Base-by-base conservation (phyloP, 495 filamentous ascomycete species). In the Talaromyces nanjingensis region DNA sequence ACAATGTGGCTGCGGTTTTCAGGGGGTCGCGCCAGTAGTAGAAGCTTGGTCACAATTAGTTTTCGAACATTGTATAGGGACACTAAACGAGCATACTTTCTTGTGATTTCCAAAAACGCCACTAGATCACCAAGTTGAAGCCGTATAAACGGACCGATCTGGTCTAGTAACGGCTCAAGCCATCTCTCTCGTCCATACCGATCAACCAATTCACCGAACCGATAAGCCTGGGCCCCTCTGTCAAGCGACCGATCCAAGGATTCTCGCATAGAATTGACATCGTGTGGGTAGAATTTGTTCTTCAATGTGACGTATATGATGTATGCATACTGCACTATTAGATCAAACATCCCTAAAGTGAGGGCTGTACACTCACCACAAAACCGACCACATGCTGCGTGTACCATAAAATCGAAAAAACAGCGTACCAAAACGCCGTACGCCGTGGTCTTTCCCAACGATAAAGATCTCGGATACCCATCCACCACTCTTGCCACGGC, bases 111-210 rank as follows among this genome's bases (percentile, higher is more conserved):
- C 14, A 80, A 63, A 62, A 77, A 65, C 22, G 73, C 72, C 12
- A 77, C 77, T 34, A 80, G 45, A 63, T 81, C 80, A 18, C 70
- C 70, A 33, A 81, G 57, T 68, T 81, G 80, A 24, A 82, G 58
- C 66, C 77, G 75, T 27, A 74, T 60, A 56, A 65, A 77, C 3
- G 77, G 76, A 7, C 77, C 76, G 1, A 78, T 24, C 8, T 72
- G 69, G 4, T 79, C 68, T 12, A 78, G 56, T 9, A 81, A 39
- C 7, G 72, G 69, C 27, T 75, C 71, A 8, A 80, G 68, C 76
- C 76, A 80, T 25, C 75, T 63, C 34, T 77, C 60, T 14, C 72
- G 66, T 9, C 77, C 76, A 54, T 76, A 67, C 64, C 76, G 77
- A 34, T 77, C 74, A 58, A 83, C 74, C 11, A 80, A 57, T 62